Evolutionary conservation across 768 basidiomycete species (phyloP).

Genomic region (Phlegmacium glaucopus): DNA sequence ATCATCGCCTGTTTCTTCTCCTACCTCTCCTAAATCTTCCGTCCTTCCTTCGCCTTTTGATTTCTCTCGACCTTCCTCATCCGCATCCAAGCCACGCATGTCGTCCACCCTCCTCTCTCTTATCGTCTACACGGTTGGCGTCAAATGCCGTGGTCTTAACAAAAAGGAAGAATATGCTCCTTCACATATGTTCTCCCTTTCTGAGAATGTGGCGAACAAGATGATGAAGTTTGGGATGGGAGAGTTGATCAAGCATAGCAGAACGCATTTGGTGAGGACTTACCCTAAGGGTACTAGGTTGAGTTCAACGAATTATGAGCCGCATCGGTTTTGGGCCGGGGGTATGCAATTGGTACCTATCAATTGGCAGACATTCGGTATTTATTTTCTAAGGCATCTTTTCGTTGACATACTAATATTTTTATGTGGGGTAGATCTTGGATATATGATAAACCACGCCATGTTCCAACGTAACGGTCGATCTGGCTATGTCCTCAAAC

Average conservation of each 20-base stretch:
- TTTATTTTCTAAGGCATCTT: constrained; percentile 23
- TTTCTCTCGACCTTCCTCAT: constrained; percentile 6
- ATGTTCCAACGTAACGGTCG: constrained; percentile 93
- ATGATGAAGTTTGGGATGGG: constrained; percentile 60
- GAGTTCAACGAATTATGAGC: constrained; percentile 85
- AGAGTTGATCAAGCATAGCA: constrained; percentile 88
- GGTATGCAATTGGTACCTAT: constrained; percentile 91
- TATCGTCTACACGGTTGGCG: constrained; percentile 93
- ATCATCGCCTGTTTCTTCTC: constrained; percentile 1
- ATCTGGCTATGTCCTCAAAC: constrained; percentile 92
- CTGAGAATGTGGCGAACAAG: constrained; percentile 80
- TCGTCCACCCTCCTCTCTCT: constrained; percentile 69
- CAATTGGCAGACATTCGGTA: constrained; percentile 97
- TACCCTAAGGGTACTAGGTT: constrained; percentile 88
- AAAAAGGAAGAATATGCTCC: constrained; percentile 84
- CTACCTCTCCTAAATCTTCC: constrained; percentile 2
- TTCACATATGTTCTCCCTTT: constrained; percentile 90
- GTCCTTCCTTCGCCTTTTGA: background rate
- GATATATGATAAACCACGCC: constrained; percentile 90
- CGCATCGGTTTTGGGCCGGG: constrained; percentile 87
- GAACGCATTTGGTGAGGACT: constrained; percentile 78
- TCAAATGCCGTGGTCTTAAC: constrained; percentile 91
- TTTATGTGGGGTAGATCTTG: constrained; percentile 57
- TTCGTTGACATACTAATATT: background rate
- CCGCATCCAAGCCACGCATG: constrained; percentile 59